Base-by-base conservation (phyloP, 345 rosid genomes). In the Camelina neglecta region DNA sequence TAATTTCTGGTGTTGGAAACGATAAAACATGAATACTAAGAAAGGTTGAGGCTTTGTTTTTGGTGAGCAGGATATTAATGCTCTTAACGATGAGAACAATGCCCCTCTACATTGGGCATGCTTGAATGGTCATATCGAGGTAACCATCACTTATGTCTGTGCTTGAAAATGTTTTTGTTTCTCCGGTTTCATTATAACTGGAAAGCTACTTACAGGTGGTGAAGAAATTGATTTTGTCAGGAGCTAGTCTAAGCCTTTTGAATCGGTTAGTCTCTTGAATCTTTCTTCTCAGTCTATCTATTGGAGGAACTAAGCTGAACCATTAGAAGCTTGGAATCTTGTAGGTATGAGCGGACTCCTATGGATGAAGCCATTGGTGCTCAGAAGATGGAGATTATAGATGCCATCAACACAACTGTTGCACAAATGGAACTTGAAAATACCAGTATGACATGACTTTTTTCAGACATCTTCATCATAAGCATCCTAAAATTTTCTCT, bases 51-150 rank as follows among this genome's bases (percentile, higher is more conserved):
- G 35, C 29, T 72, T 65, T 60, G 18, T 74, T 45, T 68, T 68
- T 33, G 23, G n/a, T 75, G 50, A 66, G 64, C 79, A 91, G 98
- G 97, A 93, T 68, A 71, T 90, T 6, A 85, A 92, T 62, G 86
- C 88, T 65, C 81, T 72, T 67, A 95, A 95, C 51, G 80, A 48
- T 53, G 97, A 95, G 85, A 92, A 83, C 73, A 95, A 92, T 80
- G 84, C 93, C 18, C 93, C 99, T 51, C 87, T 90, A 70, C 99
- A 95, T 71, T 92, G 91, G 87, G 97, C 97, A 78, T 88, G 97
- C 81, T 87, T 90, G 71, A 95, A 92, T 67, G 97, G 99, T 36
- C 96, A 77, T 68, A 64, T 82, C 50, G 93, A 90, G 92, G 99
- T 92, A 81, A 77, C 67, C 55, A 33, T 75, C 41, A 4, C 49